Evolutionary conservation across 2,329 filamentous ascomycete species (phyloP), one percentile per base, ranked within the genome.

Genomic region (Shiraia sp.): DNA sequence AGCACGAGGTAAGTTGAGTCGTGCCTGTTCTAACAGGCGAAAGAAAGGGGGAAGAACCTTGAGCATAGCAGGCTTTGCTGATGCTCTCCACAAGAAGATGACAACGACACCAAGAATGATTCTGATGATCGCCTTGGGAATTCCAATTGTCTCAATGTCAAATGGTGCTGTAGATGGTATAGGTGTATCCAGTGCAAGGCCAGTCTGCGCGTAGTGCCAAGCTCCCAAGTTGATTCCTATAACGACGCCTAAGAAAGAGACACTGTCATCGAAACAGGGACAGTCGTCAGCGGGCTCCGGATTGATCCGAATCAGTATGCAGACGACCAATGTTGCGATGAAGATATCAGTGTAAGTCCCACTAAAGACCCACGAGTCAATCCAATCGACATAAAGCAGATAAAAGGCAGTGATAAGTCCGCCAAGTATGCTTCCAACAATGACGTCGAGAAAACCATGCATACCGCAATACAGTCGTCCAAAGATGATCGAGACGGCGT

Each of bases 241-340:
- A 40, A 95, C 79, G 15, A 96, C 91, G 2, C 89, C 92, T 14
- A 90, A 86, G 70, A 97, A 97, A 3, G 91, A 86, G 34, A 97
- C 89, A 57, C 89, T 95, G 71, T 97, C 92, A 65, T 97, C 92
- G 64, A 95, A 97, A 69, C 92, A 97, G 4, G 92, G 92, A 56
- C 93, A 99, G 66, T 96, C 90, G 66, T 99, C 93, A 1, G 90
- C 93, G 1, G 93, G 93, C 62, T 99, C 93, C 0, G 93, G 93
- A 61, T 99, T 92, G 23, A 96, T 85, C 42, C 92, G 84, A 16
- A 97, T 87, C 6, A 96, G 77, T 6, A 86, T 72, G 41, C 93
- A 77, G 32, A 96, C 81, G 14, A 85, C 63, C 12, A 90, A 53
- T 2, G 83, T 78, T 1, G 87, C 76, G 10, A 86, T 68, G 1